Percentiles rank a stretch among this genome's conserved stretches.
Conservation (phyloP, 139 green algal species). For the Ettlia oleoabundans region DNA sequence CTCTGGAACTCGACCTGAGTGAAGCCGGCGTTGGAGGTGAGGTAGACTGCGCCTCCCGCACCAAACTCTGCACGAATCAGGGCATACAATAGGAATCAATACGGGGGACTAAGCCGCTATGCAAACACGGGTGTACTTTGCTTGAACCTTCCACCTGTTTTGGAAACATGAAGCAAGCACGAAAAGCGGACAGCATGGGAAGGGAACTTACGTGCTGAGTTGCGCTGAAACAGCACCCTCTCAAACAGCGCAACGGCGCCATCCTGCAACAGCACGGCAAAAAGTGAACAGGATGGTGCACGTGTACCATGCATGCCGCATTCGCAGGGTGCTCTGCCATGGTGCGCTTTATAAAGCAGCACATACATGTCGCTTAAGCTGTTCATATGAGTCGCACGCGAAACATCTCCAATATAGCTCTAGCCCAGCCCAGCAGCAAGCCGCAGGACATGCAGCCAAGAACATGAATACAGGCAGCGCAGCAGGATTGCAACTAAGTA, state of each 20-base stretch:
- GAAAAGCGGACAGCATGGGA: background rate
- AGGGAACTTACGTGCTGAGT: slow-evolving; percentile 6
- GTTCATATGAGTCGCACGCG: too few species aligned
- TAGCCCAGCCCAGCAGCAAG: too few species aligned
- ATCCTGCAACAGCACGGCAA: slow-evolving; percentile 20
- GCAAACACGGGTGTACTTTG: background rate
- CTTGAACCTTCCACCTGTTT: background rate
- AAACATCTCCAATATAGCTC: too few species aligned
- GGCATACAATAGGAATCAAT: too few species aligned
- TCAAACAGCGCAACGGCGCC: slow-evolving; percentile 38
- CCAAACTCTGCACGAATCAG: slow-evolving; percentile 16
- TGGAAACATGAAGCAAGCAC: slow-evolving; percentile 5
- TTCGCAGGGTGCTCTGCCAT: too few species aligned
- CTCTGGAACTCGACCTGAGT: slow-evolving; percentile 15
- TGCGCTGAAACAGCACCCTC: background rate
- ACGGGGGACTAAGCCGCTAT: background rate
- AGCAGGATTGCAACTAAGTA: background rate
- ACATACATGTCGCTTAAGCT: too few species aligned
- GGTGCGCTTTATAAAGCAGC: too few species aligned
- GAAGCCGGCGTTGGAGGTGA: slow-evolving; percentile 41
- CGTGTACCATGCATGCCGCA: too few species aligned
- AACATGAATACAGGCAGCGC: too few species aligned
- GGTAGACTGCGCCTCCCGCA: slow-evolving; percentile 39
- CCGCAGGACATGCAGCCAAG: too few species aligned
- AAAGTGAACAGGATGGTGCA: background rate